Evolutionary conservation across 192 early-diverging fungal species (phyloP), one percentile per base, ranked within the genome.

Genomic region (Coemansia asiatica): DNA sequence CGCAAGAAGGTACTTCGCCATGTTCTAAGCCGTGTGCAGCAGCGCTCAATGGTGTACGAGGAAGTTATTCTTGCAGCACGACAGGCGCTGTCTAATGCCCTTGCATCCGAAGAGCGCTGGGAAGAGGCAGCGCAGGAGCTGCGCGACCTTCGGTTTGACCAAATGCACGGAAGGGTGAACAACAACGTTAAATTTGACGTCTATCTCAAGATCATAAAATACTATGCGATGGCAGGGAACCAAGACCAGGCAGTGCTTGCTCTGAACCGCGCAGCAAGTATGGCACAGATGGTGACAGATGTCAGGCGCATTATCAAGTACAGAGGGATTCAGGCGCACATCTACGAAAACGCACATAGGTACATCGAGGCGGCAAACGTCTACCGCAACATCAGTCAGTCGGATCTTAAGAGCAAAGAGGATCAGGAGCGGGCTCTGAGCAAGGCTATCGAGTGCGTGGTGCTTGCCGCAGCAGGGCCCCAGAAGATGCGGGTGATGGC

Each of bases 391-490:
- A 82, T 96, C 21, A 89, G 89, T 60, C 94, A 95, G 75, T 85
- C 87, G 8, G 61, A 73, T 6, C 72, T 86, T 15, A 75, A 91
- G 56, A 84, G 85, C 47, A 82, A 85, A 25, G 82, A 87, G 13
- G 87, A 91, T 48, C 85, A 87, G n/a, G 64, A 73, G 9, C 64
- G 77, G 40, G 70, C 75, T 44, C 66, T 91, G 79, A 83, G 85
- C 8, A 84, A 88, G 12, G 94, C 97, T n/a, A 89, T 98, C 16
- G 87, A 85, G 49, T 97, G 94, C 70, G 91, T 95, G 2, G 89
- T 96, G 0, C 79, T 98, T 56, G 95, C 95, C 5, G 87, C 89
- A 22, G 95, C 95, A 6, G 96, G 97, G 0, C 94, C 94, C 22
- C 90, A 90, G 49, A 86, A 96, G 36, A 88, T 90, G 35, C 89